Evolutionary conservation across 805 yeast genomes (phyloP), one percentile per base, ranked within the genome.

Genomic region (Zygosaccharomyces kombuchaensis): DNA sequence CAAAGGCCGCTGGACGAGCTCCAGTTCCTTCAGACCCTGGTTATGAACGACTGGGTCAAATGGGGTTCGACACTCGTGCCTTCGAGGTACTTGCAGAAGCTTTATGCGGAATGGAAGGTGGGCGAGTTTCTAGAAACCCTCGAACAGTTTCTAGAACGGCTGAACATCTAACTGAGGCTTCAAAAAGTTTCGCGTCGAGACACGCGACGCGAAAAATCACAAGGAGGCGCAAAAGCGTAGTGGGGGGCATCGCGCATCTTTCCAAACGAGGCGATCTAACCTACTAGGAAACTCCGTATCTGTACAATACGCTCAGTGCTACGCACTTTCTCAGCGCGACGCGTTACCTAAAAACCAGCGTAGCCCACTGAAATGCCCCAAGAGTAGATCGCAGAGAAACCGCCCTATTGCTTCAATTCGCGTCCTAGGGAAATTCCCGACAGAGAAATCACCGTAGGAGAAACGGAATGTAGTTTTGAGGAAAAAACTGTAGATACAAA

Each of bases 31-130:
- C 55, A 43, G 40, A 42, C 41, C 17, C 36, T 43, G 13, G 49
- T 47, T n/a, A 39, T 48, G 22, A 31, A 48, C 41, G 55, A 53
- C 38, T 51, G 50, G 52, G 26, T 48, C 23, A 35, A 36, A 16
- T 40, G 45, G 40, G 34, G 38, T 12, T 38, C 41, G n/a, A 7
- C 14, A 8, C 29, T 27, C 17, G 34, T 38, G 23, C 41, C 41
- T 38, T 38, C 41, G 25, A 38, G 31, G 31, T 27, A 27, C 14
- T 27, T 38, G 31, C 41, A 38, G 34, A 38, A 38, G 34, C 41
- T 38, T 16, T 38, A 38, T 17, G 32, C 41, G 14, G 41, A 38
- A 38, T 38, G 41, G 41, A 38, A 38, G 34, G 23, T 27, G 13
- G 41, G 31, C 9, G 14, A 38, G 14, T 27, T 38, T 16, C 41